Percentiles rank a stretch among this genome's conserved stretches.
phyloP scores from a whole-genome alignment of 2,329 filamentous ascomycete species.

The Sporothrix protearum region DNA sequence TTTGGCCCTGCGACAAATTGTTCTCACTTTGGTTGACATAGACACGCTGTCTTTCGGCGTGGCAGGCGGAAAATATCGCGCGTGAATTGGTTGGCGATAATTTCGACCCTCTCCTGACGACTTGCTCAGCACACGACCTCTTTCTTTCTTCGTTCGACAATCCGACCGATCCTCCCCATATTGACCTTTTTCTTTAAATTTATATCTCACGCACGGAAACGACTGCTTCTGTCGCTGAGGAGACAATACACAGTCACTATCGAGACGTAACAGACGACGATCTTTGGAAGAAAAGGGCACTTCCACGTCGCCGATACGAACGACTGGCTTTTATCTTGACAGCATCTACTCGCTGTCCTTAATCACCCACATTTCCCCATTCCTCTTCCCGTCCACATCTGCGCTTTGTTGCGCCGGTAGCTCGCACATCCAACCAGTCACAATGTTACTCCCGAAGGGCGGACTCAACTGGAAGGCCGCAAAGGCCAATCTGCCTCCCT shows the following conservation, averaged over 20 bases:
- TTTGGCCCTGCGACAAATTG: neutral
- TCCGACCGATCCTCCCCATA: neutral
- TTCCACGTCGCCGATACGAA: neutral
- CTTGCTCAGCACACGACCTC: neutral
- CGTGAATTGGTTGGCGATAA: conserved; percentile 12
- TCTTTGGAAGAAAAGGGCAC: neutral
- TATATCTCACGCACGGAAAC: neutral
- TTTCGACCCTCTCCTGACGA: neutral
- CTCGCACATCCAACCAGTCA: conserved; percentile 32
- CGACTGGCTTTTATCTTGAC: neutral
- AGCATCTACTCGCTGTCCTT: neutral
- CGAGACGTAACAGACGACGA: neutral
- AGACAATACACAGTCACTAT: neutral
- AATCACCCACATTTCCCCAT: neutral
- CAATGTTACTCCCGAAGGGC: conserved; percentile 87
- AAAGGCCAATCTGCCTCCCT: conserved; percentile 72
- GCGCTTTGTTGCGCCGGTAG: neutral
- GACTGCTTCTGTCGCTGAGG: neutral
- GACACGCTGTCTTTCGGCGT: conserved; percentile 17
- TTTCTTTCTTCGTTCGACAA: neutral
- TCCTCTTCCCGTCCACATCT: neutral
- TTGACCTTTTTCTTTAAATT: neutral
- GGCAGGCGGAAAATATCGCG: conserved; percentile 16
- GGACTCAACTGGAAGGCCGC: conserved; percentile 91
- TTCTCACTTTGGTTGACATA: neutral